phyloP scores from a whole-genome alignment of 2,329 filamentous ascomycete genomes.

The Paecilomyces variotii region DNA sequence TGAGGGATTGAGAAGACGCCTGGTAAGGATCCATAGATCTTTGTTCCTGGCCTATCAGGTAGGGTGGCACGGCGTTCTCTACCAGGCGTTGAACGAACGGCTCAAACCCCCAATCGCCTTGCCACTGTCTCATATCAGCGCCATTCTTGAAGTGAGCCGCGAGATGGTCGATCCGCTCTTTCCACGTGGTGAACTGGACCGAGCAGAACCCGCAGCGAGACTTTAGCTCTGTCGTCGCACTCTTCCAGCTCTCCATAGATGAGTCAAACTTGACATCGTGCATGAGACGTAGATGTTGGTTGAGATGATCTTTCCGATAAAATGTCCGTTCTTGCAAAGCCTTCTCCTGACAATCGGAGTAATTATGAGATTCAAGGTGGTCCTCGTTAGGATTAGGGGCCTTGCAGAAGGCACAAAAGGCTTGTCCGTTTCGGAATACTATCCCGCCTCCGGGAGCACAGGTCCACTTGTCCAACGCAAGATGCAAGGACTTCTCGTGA shows the following conservation, averaged over 20 bases:
- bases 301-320: conserved; percentile 55
- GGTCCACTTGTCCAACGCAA: conserved; percentile 51
- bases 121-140: conserved; percentile 31
- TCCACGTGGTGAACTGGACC: conserved; percentile 35
- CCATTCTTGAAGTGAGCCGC: conserved; percentile 34
- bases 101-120: conserved; percentile 36
- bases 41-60: conserved; percentile 28
- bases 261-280: conserved; percentile 48
- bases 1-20: conserved; percentile 8
- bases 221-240: conserved; percentile 46
- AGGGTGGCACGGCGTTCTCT: conserved; percentile 29
- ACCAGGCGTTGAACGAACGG: conserved; percentile 26
- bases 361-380: conserved; percentile 54
- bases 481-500: conserved; percentile 51
- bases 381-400: conserved; percentile 44
- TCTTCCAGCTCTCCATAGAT: conserved; percentile 53
- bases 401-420: conserved; percentile 53
- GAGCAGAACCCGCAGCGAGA: conserved; percentile 39
- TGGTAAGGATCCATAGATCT: conserved; percentile 26
- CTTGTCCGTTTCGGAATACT: conserved; percentile 41
- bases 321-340: conserved; percentile 52
- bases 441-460: conserved; percentile 52
- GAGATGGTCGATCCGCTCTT: conserved; percentile 35
- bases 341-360: conserved; percentile 52
- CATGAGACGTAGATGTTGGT: conserved; percentile 54